Evolutionary conservation across 345 rosid genomes (phyloP).

Genomic region (Sisymbrium irio): DNA sequence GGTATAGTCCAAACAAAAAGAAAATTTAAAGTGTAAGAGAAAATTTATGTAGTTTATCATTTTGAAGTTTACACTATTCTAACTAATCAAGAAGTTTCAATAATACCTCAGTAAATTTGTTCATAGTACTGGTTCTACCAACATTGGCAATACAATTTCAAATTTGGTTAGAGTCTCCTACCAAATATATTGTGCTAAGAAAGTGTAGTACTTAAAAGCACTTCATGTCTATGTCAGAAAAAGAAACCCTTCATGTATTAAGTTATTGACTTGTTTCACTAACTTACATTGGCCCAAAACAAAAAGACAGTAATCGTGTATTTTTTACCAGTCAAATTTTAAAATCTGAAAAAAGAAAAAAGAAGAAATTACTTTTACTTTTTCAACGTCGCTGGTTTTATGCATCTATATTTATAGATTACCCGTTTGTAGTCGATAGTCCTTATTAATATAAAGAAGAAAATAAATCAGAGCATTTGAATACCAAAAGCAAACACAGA

Average conservation of each 20-base stretch:
- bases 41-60: too few species aligned
- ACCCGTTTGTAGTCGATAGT: not conserved
- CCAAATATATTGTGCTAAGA: not conserved
- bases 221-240: not conserved
- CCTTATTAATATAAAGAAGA: not conserved
- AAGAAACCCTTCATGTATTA: not conserved
- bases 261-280: not conserved
- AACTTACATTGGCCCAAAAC: not conserved
- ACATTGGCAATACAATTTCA: not conserved
- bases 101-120: not conserved
- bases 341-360: not conserved
- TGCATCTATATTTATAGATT: constrained; percentile 16
- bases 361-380: not conserved
- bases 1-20: not conserved
- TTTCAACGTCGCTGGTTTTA: constrained; percentile 14
- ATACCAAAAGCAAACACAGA: constrained; percentile 5
- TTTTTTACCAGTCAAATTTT: not conserved
- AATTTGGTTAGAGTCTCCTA: not conserved
- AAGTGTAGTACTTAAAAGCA: not conserved
- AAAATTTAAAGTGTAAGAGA: not conserved
- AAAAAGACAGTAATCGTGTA: not conserved
- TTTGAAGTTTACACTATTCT: not conserved
- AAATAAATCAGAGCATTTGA: not conserved
- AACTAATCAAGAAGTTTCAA: not conserved
- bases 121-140: not conserved